A percentile compares a stretch with the other conserved stretches of the same genome.
Evolutionary conservation across 1,139 yeast species (phyloP).

Genomic region (Geotrichum fermentans): DNA sequence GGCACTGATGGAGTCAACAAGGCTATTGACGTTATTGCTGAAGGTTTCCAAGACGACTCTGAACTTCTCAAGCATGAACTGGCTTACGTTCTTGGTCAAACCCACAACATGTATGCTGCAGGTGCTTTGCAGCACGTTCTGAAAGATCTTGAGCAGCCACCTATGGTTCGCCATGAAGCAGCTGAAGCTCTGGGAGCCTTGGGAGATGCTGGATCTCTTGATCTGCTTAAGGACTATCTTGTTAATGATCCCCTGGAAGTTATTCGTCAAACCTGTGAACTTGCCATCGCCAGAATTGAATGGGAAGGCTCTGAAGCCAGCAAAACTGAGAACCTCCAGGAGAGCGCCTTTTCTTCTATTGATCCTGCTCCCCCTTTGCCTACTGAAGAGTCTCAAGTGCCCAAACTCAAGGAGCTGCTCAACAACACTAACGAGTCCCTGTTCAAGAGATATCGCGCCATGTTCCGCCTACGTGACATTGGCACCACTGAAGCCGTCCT

Average conservation of each 20-base stretch:
- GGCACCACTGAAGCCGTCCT: conserved; percentile 89
- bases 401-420: conserved; percentile 59
- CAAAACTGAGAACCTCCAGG: conserved; percentile 61
- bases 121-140: conserved; percentile 71
- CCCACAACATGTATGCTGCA: conserved; percentile 75
- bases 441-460: conserved; percentile 94
- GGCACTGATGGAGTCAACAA: conserved; percentile 60
- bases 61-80: conserved; percentile 96
- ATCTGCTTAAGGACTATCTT: conserved; percentile 57
- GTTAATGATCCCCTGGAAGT: conserved; percentile 76
- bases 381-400: conserved; percentile 51
- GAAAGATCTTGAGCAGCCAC: conserved; percentile 54
- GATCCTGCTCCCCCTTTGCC: conserved; percentile 99
- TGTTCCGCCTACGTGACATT: conserved; percentile 94
- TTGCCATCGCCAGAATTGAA: conserved; percentile 88
- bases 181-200: conserved; percentile 98
- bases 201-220: conserved; percentile 75
- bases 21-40: conserved; percentile 84
- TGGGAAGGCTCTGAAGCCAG: conserved; percentile 78
- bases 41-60: conserved; percentile 70
- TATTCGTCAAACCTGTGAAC: conserved; percentile 94
- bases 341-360: conserved; percentile 75
- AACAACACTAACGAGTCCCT: conserved; percentile 74
- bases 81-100: conserved; percentile 97
- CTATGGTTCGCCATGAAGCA: conserved; percentile 99